Conservation (phyloP, 1,284 basidiomycete species). For the Tilletia walkeri region DNA sequence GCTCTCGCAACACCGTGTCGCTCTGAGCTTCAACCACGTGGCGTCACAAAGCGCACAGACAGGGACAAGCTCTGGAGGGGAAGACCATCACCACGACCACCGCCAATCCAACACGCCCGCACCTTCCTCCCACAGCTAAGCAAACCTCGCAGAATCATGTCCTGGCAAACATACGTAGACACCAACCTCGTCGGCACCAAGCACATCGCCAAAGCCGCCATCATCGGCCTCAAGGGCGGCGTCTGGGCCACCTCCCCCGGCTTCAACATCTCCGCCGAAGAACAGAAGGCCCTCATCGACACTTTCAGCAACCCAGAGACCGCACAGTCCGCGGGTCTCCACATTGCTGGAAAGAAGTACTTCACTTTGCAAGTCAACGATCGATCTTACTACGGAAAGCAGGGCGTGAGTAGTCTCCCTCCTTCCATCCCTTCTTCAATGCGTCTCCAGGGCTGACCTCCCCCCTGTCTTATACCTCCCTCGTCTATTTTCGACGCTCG, state of each 20-base stretch:
- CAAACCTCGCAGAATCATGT: conserved; percentile 30
- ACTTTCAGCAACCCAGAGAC: conserved; percentile 62
- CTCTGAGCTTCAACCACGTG: not conserved
- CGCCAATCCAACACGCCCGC: not conserved
- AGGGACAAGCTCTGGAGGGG: too few relatives aligned
- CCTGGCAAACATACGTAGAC: conserved; percentile 77
- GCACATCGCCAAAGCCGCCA: conserved; percentile 75
- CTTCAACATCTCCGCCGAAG: conserved; percentile 70
- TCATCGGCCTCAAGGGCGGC: conserved; percentile 79
- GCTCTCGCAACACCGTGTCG: too few relatives aligned
- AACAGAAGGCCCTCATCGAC: conserved; percentile 69
- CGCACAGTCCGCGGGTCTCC: conserved; percentile 65
- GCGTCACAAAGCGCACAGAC: not conserved
- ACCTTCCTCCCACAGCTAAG: too few relatives aligned
- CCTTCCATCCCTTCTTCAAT: not conserved
- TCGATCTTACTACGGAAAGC: conserved; percentile 76
- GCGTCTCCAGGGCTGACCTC: not conserved
- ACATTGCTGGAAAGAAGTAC: conserved; percentile 75
- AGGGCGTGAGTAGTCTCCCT: conserved; percentile 64
- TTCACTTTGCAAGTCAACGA: conserved; percentile 68
- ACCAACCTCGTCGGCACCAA: conserved; percentile 75
- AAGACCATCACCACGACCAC: not conserved
- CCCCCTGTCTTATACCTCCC: not conserved
- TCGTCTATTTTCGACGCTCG: conserved; percentile 25
- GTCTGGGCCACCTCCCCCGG: conserved; percentile 77